Evolutionary conservation across 1,139 yeast genomes (phyloP).

Genomic region (Blastobotrys aristatus): DNA sequence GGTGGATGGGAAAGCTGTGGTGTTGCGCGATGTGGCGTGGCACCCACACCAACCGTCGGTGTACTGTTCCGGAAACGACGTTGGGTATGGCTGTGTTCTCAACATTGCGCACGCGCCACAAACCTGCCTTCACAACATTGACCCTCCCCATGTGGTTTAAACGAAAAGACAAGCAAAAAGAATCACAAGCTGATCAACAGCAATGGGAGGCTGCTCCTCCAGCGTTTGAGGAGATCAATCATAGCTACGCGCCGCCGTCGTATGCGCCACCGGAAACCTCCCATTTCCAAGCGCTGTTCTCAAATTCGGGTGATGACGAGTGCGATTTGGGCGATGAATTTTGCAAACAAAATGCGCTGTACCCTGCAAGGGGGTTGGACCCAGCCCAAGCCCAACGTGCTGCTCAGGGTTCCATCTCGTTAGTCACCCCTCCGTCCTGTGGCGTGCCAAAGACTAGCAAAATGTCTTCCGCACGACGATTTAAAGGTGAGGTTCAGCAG

Average conservation of each 20-base stretch:
- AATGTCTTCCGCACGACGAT: slow-evolving; percentile 18
- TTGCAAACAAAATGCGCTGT: slow-evolving; percentile 18
- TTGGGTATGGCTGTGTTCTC: neutral
- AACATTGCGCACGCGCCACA: neutral
- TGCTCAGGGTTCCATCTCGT: slow-evolving; percentile 9
- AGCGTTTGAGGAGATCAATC: slow-evolving; percentile 5
- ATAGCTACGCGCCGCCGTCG: slow-evolving; percentile 14
- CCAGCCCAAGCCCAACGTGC: slow-evolving; percentile 11
- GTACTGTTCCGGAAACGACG: slow-evolving; percentile 16
- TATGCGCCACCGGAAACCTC: slow-evolving; percentile 20
- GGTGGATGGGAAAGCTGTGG: slow-evolving; percentile 11
- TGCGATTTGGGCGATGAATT: slow-evolving; percentile 24
- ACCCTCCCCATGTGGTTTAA: neutral
- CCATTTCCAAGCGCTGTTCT: slow-evolving; percentile 20
- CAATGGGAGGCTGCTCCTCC: slow-evolving; percentile 11
- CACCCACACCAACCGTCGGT: slow-evolving; percentile 23
- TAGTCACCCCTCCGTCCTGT: slow-evolving; percentile 23
- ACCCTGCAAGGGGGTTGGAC: slow-evolving; percentile 14
- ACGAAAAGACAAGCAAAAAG: neutral
- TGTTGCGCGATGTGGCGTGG: slow-evolving; percentile 20
- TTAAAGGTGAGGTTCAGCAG: slow-evolving; percentile 23
- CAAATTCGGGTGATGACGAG: slow-evolving; percentile 24
- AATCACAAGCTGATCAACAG: neutral
- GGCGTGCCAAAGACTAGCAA: slow-evolving; percentile 16
- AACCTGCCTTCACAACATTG: neutral